Conservation (phyloP, 129 eudicot genomes). For the Lactuca saligna region DNA sequence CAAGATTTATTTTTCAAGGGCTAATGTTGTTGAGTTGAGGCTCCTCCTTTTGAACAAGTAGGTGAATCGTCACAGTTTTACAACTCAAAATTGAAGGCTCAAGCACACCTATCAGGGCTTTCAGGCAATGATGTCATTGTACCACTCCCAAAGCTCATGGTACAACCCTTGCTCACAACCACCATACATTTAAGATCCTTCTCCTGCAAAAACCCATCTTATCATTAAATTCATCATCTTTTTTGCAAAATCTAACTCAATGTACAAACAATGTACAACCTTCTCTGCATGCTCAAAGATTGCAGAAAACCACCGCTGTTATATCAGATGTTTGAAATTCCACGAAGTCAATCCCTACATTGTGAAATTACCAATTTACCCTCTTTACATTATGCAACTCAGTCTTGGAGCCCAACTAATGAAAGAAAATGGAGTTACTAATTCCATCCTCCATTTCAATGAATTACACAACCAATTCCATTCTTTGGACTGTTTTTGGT, state of each 20-base stretch:
- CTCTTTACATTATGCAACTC: background rate
- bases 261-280: conserved; percentile 33
- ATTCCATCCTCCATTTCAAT: conserved; percentile 79
- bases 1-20: conserved; percentile 14
- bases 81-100: conserved; percentile 55
- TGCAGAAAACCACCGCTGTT: conserved; percentile 55
- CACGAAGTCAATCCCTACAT: conserved; percentile 71
- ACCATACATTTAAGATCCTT: conserved; percentile 42
- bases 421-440: conserved; percentile 70
- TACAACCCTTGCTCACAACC: conserved; percentile 27
- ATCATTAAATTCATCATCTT: conserved; percentile 11
- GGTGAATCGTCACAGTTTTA: conserved; percentile 46
- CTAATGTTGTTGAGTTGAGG: conserved; percentile 26
- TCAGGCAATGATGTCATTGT: conserved; percentile 39
- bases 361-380: conserved; percentile 28
- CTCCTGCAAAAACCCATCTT: conserved; percentile 37
- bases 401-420: conserved; percentile 14
- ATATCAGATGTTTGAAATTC: conserved; percentile 70
- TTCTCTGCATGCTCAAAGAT: conserved; percentile 38
- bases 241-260: background rate
- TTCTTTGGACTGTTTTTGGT: conserved; percentile 63
- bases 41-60: conserved; percentile 44
- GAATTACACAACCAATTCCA: conserved; percentile 71
- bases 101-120: conserved; percentile 54
- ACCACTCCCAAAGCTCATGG: conserved; percentile 32